Evolutionary conservation across 2,329 filamentous ascomycete genomes (phyloP).

Genomic region (Grosmannia clavigera): DNA sequence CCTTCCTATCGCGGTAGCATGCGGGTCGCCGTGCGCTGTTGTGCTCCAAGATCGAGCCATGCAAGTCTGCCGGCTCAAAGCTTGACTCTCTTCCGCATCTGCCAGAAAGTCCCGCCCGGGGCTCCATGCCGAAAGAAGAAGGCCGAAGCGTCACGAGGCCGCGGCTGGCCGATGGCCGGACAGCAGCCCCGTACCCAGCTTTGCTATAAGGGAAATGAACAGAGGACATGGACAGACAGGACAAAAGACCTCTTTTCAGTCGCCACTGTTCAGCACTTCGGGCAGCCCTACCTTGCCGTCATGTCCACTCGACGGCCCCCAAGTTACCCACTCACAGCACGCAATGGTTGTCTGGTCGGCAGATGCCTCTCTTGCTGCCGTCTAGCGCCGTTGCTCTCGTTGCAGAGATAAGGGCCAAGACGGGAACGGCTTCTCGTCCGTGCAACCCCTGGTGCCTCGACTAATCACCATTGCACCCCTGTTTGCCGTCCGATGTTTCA

Average conservation of each 20-base stretch:
- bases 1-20: not conserved
- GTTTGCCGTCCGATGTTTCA: not conserved
- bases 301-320: not conserved
- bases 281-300: not conserved
- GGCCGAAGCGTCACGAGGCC: not conserved
- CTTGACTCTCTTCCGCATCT: not conserved
- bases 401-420: too few species aligned
- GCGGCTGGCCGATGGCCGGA: too few species aligned
- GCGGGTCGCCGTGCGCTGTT: not conserved
- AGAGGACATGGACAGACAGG: too few species aligned
- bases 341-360: too few species aligned
- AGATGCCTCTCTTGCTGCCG: too few species aligned
- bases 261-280: not conserved
- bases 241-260: too few species aligned
- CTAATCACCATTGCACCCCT: not conserved
- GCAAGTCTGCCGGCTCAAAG: not conserved
- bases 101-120: not conserved
- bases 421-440: too few species aligned
- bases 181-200: too few species aligned
- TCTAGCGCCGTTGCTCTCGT: too few species aligned
- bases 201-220: too few species aligned
- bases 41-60: not conserved
- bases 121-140: not conserved
- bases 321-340: not conserved
- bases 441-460: not conserved